Percentiles rank a stretch among this genome's conserved stretches.
phyloP scores from a whole-genome alignment of 345 rosid genomes.

The Eucalyptus marginata region DNA sequence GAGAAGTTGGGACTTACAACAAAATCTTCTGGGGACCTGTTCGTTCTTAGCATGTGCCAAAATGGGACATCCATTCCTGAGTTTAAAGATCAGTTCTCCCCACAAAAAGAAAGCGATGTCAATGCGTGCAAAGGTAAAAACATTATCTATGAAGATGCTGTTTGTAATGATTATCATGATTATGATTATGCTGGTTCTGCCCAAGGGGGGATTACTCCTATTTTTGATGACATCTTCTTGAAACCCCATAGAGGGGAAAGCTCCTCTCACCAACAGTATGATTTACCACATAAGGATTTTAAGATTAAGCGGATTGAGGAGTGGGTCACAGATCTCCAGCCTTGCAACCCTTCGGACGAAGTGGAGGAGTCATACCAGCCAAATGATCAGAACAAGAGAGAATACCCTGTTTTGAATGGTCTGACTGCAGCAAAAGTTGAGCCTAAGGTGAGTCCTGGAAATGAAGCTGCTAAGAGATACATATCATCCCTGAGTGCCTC shows the following conservation, averaged over 20 bases:
- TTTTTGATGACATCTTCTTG: constrained; percentile 28
- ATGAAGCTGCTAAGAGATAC: constrained; percentile 73
- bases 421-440: constrained; percentile 31
- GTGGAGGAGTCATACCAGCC: constrained; percentile 19
- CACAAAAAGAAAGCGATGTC: constrained; percentile 17
- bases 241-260: constrained; percentile 28
- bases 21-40: constrained; percentile 58
- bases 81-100: constrained; percentile 6
- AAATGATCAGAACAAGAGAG: constrained; percentile 17
- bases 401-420: constrained; percentile 10
- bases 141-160: constrained; percentile 18
- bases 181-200: constrained; percentile 44
- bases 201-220: constrained; percentile 67
- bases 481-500: constrained; percentile 57
- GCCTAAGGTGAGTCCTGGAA: constrained; percentile 43
- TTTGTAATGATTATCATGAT: constrained; percentile 32
- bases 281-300: constrained; percentile 43
- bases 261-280: constrained; percentile 20
- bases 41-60: constrained; percentile 13
- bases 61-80: constrained; percentile 24
- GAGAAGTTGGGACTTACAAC: constrained; percentile 19
- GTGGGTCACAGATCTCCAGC: constrained; percentile 82
- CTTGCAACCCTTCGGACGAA: constrained; percentile 43
- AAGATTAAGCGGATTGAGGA: constrained; percentile 70
- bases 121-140: constrained; percentile 8